A percentile compares a stretch with the other conserved stretches of the same genome.
phyloP scores from a whole-genome alignment of 208 protist species.

The Strigomonas galati region DNA sequence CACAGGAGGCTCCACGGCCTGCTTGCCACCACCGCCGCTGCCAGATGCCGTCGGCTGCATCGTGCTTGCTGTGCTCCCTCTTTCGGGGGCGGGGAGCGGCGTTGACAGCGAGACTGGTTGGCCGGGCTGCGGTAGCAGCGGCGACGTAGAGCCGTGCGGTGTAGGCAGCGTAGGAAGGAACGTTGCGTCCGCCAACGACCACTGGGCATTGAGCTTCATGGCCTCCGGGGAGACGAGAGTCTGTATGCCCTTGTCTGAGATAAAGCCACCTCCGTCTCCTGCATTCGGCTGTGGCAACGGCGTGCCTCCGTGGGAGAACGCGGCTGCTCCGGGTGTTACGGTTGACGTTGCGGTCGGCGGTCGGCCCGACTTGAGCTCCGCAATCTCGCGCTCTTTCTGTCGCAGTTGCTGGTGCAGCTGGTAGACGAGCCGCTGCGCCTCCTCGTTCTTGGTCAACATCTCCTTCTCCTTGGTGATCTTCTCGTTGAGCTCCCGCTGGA shows the following conservation, averaged over 20 bases:
- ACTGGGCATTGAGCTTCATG: no score
- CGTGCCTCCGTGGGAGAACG: neutral
- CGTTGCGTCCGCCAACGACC: no score
- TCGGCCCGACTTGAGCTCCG: constrained; percentile 29
- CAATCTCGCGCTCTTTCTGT: constrained; percentile 68
- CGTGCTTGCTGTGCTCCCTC: no score
- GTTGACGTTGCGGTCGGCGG: neutral
- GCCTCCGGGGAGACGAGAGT: neutral
- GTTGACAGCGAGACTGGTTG: no score
- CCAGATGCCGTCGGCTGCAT: no score
- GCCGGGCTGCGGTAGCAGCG: no score
- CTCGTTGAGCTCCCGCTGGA: constrained; percentile 73
- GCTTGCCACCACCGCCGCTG: no score
- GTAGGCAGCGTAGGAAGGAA: no score
- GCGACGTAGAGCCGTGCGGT: no score
- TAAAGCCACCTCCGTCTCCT: no score
- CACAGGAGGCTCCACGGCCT: constrained; percentile 12
- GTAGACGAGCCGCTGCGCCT: constrained; percentile 67
- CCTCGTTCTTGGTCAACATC: constrained; percentile 59
- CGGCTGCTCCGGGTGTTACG: neutral
- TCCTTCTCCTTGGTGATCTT: constrained; percentile 60
- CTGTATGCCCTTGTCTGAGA: constrained; percentile 4
- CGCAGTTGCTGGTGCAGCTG: constrained; percentile 69
- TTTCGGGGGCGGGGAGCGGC: no score
- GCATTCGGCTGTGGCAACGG: neutral